Conservation (phyloP, 2,329 filamentous ascomycete species). For the Ceratocystis cacaofunesta region DNA sequence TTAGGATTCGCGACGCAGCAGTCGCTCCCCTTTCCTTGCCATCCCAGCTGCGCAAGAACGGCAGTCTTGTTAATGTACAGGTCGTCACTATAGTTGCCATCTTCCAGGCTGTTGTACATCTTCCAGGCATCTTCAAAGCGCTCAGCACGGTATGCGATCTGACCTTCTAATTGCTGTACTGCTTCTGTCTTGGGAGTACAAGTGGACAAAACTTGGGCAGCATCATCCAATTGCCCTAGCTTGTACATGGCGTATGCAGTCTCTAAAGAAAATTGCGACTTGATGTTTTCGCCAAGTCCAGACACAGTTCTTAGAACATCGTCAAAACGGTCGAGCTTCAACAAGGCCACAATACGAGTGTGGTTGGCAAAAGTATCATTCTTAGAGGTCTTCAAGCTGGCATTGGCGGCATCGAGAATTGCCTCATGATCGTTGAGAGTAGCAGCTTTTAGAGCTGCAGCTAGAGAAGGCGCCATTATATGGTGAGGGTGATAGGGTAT, state of each 20-base stretch:
- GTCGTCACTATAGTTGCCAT: slow-evolving; percentile 54
- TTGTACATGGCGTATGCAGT: slow-evolving; percentile 77
- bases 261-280: slow-evolving; percentile 49
- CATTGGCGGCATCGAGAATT: slow-evolving; percentile 49
- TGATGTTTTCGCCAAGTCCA: slow-evolving; percentile 45
- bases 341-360: slow-evolving; percentile 56
- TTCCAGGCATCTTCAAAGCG: slow-evolving; percentile 51
- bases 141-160: slow-evolving; percentile 60
- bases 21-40: slow-evolving; percentile 40
- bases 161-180: slow-evolving; percentile 43
- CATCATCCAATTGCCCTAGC: slow-evolving; percentile 51
- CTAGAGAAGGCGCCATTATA: slow-evolving; percentile 23
- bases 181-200: slow-evolving; percentile 22
- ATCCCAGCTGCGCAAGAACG: slow-evolving; percentile 56
- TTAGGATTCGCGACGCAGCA: slow-evolving; percentile 5
- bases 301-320: slow-evolving; percentile 58
- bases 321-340: slow-evolving; percentile 70
- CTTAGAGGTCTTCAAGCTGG: slow-evolving; percentile 47
- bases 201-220: slow-evolving; percentile 23
- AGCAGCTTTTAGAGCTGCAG: slow-evolving; percentile 38
- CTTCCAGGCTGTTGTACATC: slow-evolving; percentile 40
- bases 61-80: slow-evolving; percentile 63
- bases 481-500: not conserved
- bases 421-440: slow-evolving; percentile 59
- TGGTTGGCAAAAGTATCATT: slow-evolving; percentile 45